Base-by-base conservation (phyloP, 768 basidiomycete genomes). In the Tricholoma bakamatsutake region DNA sequence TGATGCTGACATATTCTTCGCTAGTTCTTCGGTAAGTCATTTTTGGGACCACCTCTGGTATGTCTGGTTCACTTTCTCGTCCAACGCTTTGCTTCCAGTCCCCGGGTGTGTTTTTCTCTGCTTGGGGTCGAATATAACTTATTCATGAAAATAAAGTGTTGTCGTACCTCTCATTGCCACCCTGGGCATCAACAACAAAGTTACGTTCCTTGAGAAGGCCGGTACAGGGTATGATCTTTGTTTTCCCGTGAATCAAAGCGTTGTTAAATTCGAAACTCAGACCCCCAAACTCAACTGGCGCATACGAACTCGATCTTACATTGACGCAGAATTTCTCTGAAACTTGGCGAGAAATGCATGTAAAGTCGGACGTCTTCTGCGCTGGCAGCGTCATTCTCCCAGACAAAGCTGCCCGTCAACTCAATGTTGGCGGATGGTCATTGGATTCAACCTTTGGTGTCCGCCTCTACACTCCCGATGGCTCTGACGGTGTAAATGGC, bases 291-390 rank as follows among this genome's bases (percentile, higher is more conserved):
- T 77, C 84, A 4, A 89, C 90, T 13, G 89, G 88, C 8, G 88
- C 87, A 1, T 90, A 89, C 59, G 90, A 92, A 59, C 73, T 92
- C 24, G 89, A 90, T 62, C 66, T 84, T 39, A 82, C 76, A 28
- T 71, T 90, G 33, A 74, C 73, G 0, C 57, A 73, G 57, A 66
- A 80, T 55, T 80, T 78, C 64, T 63, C 61, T 7, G 69, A 77
- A 31, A 80, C 87, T 6, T 92, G 87, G 87, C 84, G 88, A 37
- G 76, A 76, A 57, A 88, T 91, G 86, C 83, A 90, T 57, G 70
- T 89, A 60, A 75, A 88, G 69, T 76, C 85, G 9, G 87, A 92
- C 60, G 87, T 91, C 10, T 92, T 92, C 74, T 91, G 90, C 64
- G 82, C 89, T 3, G 90, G 73, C 9, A 80, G 81, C 43, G 72